phyloP scores from a whole-genome alignment of 2,329 filamentous ascomycete genomes.

The Pyrenochaeta sp. region DNA sequence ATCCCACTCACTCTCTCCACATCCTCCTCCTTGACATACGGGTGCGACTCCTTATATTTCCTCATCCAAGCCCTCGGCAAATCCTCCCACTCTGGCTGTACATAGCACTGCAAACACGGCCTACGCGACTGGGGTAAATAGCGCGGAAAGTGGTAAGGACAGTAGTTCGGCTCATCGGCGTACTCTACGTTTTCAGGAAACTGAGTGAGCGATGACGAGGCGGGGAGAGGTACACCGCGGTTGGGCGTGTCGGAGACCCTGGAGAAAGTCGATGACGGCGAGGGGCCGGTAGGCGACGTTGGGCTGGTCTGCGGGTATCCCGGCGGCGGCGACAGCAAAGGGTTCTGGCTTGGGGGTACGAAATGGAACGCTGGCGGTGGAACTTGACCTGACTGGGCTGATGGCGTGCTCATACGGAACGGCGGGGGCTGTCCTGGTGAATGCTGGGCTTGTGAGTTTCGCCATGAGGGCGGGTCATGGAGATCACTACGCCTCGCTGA shows the following conservation, averaged over 20 bases:
- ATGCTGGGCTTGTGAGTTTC: not conserved
- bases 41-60: constrained; percentile 29
- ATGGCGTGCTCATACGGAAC: not conserved
- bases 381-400: not conserved
- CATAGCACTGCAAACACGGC: constrained; percentile 40
- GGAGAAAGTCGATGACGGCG: not conserved
- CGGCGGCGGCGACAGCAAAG: constrained; percentile 2
- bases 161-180: constrained; percentile 20
- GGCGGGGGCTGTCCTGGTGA: not conserved
- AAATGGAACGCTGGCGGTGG: constrained; percentile 11
- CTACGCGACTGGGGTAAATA: constrained; percentile 18
- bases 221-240: too few species aligned
- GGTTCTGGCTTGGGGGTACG: constrained; percentile 3
- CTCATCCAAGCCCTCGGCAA: constrained; percentile 24
- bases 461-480: not conserved
- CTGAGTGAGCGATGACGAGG: not conserved
- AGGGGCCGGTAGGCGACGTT: constrained; percentile 9
- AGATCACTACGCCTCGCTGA: not conserved
- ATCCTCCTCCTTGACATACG: constrained; percentile 21
- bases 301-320: not conserved
- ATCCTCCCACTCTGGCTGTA: constrained; percentile 21
- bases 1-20: constrained; percentile 31
- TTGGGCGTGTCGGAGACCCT: not conserved
- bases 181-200: not conserved
- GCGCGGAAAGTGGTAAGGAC: constrained; percentile 30